Evolutionary conservation across 2,329 filamentous ascomycete genomes (phyloP), one percentile per base, ranked within the genome.

Genomic region (Talaromyces atroroseus): DNA sequence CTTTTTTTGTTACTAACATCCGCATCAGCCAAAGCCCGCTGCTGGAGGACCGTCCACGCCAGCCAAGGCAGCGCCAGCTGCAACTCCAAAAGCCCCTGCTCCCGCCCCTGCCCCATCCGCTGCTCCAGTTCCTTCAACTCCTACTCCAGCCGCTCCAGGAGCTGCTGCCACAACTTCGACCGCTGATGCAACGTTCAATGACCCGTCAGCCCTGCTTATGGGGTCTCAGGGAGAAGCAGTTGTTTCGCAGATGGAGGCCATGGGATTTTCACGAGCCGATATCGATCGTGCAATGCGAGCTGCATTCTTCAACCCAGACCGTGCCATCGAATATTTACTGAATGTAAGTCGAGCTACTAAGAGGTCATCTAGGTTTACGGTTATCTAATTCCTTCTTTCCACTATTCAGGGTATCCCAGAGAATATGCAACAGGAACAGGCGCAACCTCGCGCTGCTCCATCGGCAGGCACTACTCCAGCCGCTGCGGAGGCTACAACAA

Each of bases 211-310:
- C n/a, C 82, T 97, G 69, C 85, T 91, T 20, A 87, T 96, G 77
- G 94, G 94, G 53, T 80, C 86, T 60, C 88, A 92, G 72, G 86
- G 91, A 64, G 84, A 89, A 61, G 85, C 86, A 64, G 91, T 90
- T 38, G 87, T 97, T 67, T 82, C 87, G 49, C 90, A 92, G 70
- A 96, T 99, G 91, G 92, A 96, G 76, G 88, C 87, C 63, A 99
- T 99, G 94, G 94, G 94, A 8, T 99, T 99, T 65, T 84, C 89
- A 67, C 83, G 92, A 68, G 79, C 84, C 52, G 88, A 95, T 69
- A 96, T 96, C 64, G 91, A 96, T 65, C 84, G 88, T 49, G 94
- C 94, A 52, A 94, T 99, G 87, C 89, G 92, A 68, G 94, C 94
- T 61, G 94, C 94, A 14, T 99, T 90, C 75, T 95, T 88, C 81